Conservation (phyloP, 345 rosid genomes). For the Cochlearia excelsa region DNA sequence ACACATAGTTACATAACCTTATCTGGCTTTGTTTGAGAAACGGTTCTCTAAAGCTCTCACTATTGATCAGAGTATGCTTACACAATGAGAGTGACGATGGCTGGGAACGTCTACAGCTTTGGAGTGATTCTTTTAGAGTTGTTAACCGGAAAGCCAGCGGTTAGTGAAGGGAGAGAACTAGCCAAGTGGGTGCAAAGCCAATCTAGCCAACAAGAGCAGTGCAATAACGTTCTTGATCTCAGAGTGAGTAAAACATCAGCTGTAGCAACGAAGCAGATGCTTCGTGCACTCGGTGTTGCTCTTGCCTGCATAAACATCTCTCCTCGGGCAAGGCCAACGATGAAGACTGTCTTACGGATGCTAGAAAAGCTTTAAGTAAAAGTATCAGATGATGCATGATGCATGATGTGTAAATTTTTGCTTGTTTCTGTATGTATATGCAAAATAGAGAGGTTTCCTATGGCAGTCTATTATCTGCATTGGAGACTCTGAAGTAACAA, state of each 20-base stretch:
- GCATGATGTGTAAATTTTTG: conserved; percentile 7
- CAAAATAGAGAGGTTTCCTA: conserved; percentile 1
- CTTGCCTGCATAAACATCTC: conserved; percentile 62
- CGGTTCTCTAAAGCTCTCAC: conserved; percentile 13
- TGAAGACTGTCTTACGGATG: conserved; percentile 74
- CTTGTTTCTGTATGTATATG: conserved; percentile 12
- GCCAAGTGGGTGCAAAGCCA: conserved; percentile 71
- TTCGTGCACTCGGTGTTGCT: conserved; percentile 66
- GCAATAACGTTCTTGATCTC: conserved; percentile 64
- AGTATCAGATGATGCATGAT: conserved; percentile 9
- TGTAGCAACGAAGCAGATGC: conserved; percentile 64
- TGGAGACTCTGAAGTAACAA: conserved; percentile 2
- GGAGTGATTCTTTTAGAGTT: conserved; percentile 79
- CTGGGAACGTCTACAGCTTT: conserved; percentile 77
- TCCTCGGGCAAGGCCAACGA: conserved; percentile 74
- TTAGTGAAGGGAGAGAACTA: conserved; percentile 65
- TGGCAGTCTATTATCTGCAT: conserved; percentile 15
- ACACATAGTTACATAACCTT: conserved; percentile 8
- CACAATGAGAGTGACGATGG: conserved; percentile 82
- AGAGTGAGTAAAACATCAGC: conserved; percentile 59
- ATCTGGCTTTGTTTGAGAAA: background rate
- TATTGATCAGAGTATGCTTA: conserved; percentile 78
- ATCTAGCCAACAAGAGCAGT: conserved; percentile 43
- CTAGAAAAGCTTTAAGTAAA: conserved; percentile 49
- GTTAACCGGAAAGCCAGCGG: conserved; percentile 76